Conservation (phyloP, 768 basidiomycete genomes). For the Boletus subparvulus region DNA sequence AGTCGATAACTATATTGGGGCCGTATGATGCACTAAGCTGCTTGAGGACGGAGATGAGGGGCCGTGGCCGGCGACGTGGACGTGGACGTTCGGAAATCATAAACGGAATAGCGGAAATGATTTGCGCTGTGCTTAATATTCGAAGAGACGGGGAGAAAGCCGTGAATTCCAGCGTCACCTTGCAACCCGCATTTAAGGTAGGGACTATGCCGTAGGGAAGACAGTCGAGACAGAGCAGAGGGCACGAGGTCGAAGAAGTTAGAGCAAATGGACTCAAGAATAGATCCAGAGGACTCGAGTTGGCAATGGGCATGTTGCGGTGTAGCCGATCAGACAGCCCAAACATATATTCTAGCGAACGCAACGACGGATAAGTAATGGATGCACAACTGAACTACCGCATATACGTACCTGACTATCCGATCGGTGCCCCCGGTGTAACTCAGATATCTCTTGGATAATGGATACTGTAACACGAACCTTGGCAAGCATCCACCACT, state of each 20-base stretch:
- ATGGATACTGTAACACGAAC: slow-evolving; percentile 17
- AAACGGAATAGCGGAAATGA: slow-evolving; percentile 47
- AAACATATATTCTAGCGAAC: neutral
- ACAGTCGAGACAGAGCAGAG: slow-evolving; percentile 25
- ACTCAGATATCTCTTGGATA: neutral
- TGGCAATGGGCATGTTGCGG: neutral
- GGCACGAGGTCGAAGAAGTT: slow-evolving; percentile 1
- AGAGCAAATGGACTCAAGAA: slow-evolving; percentile 7
- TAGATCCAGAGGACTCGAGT: slow-evolving; percentile 10
- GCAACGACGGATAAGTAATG: neutral
- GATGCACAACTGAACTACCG: neutral
- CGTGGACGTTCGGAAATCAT: slow-evolving; percentile 31
- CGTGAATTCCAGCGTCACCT: slow-evolving; percentile 36
- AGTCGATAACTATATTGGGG: slow-evolving; percentile 31
- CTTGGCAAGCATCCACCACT: slow-evolving; percentile 34
- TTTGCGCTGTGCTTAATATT: slow-evolving; percentile 36
- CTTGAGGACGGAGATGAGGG: slow-evolving; percentile 39
- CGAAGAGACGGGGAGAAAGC: slow-evolving; percentile 38
- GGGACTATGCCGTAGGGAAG: slow-evolving; percentile 12
- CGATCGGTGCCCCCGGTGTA: neutral
- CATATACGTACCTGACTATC: slow-evolving; percentile 27
- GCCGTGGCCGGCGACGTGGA: slow-evolving; percentile 36
- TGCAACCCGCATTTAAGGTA: slow-evolving; percentile 17
- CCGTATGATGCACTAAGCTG: slow-evolving; percentile 30
- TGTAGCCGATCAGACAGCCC: neutral